A percentile compares a stretch with the other conserved stretches of the same genome.
phyloP scores from a whole-genome alignment of 352 stramenopile species.

The Globisporangium spinosum region DNA sequence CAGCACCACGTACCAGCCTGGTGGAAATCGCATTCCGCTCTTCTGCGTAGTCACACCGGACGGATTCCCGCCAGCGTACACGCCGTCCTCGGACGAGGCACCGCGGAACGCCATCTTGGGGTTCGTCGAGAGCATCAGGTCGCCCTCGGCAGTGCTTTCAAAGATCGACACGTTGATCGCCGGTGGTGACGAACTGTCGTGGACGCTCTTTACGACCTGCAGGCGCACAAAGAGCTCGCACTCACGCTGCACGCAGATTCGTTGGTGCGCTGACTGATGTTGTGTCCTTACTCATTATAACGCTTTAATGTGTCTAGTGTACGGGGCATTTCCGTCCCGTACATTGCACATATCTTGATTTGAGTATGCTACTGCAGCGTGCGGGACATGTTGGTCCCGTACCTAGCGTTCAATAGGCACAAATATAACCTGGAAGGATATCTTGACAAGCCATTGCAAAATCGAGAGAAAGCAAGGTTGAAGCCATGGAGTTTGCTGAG shows the following conservation, averaged over 20 bases:
- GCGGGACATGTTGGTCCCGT: no score
- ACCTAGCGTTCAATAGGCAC: no score
- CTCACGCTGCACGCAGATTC: slow-evolving; percentile 19
- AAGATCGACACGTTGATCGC: slow-evolving; percentile 79
- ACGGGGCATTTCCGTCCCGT: neutral
- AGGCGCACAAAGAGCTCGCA: slow-evolving; percentile 57
- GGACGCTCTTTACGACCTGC: slow-evolving; percentile 25
- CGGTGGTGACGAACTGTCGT: slow-evolving; percentile 14
- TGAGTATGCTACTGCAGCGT: neutral
- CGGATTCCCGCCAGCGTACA: slow-evolving; percentile 53
- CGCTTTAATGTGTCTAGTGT: neutral
- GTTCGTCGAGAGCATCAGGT: slow-evolving; percentile 59
- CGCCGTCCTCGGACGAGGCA: slow-evolving; percentile 48
- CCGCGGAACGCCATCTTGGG: slow-evolving; percentile 47
- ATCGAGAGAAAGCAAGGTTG: neutral
- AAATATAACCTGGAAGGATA: neutral
- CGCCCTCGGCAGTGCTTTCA: slow-evolving; percentile 47
- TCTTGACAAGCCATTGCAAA: neutral
- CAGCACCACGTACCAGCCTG: slow-evolving; percentile 70
- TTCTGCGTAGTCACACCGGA: slow-evolving; percentile 50
- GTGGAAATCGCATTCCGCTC: slow-evolving; percentile 23
- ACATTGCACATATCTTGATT: neutral
- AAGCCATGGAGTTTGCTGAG: slow-evolving; percentile 23
- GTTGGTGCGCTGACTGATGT: no score
- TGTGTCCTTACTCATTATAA: no score